Evolutionary conservation across 345 rosid genomes (phyloP).

Genomic region (Arabidopsis arenosa): DNA sequence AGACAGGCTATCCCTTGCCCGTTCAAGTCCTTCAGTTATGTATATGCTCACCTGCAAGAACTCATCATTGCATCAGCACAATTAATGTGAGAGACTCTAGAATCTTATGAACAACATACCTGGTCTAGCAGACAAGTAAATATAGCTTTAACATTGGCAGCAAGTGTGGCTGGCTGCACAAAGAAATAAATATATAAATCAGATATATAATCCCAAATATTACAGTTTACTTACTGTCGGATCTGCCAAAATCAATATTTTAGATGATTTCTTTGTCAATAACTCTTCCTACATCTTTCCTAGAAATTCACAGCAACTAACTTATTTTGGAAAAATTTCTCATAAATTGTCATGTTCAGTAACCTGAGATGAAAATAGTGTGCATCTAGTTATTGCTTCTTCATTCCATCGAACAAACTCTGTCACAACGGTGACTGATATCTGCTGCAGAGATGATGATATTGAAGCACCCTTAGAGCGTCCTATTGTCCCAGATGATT

Average conservation of each 20-base stretch:
- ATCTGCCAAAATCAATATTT: slow-evolving; percentile 3
- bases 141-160: slow-evolving; percentile 81
- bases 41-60: slow-evolving; percentile 77
- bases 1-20: slow-evolving; percentile 88
- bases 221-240: slow-evolving; percentile 4
- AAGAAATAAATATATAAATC: slow-evolving; percentile 23
- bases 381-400: slow-evolving; percentile 96
- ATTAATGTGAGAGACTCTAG: slow-evolving; percentile 37
- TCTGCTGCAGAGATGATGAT: slow-evolving; percentile 81
- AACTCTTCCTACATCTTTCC: slow-evolving; percentile 6
- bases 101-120: slow-evolving; percentile 57
- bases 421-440: slow-evolving; percentile 97
- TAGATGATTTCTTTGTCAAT: slow-evolving; percentile 14
- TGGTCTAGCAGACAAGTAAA: slow-evolving; percentile 91
- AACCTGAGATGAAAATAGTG: slow-evolving; percentile 88
- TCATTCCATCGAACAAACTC: slow-evolving; percentile 99
- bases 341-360: slow-evolving; percentile 25
- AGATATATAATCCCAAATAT: slow-evolving; percentile 27
- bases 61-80: slow-evolving; percentile 38
- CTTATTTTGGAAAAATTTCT: not conserved
- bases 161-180: slow-evolving; percentile 81
- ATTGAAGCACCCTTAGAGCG: slow-evolving; percentile 91
- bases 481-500: slow-evolving; percentile 88
- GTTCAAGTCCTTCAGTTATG: slow-evolving; percentile 95
- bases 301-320: slow-evolving; percentile 20